Evolutionary conservation across 345 rosid species (phyloP).

Genomic region (Melaleuca alternifolia): DNA sequence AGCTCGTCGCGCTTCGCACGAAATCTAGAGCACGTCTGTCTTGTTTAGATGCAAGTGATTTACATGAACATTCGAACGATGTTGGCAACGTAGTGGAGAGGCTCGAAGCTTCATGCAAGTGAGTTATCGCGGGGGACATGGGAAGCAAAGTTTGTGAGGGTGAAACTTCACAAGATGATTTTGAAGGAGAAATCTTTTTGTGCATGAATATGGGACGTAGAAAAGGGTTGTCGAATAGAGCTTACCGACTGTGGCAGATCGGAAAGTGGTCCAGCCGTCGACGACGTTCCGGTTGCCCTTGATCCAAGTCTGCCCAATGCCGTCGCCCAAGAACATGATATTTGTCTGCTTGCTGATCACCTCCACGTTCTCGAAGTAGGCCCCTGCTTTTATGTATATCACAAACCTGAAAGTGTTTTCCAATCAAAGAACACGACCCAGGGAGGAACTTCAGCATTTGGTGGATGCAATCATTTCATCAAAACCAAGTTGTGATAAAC

Average conservation of each 20-base stretch:
- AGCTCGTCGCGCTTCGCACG: not conserved
- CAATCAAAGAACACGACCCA: not conserved
- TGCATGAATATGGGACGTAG: not conserved
- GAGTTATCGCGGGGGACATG: not conserved
- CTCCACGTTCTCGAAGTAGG: constrained; percentile 70
- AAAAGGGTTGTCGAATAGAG: not conserved
- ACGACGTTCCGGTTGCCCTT: constrained; percentile 45
- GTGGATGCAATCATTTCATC: not conserved
- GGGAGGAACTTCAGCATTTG: not conserved
- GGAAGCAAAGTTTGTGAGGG: not conserved
- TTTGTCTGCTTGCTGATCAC: constrained; percentile 42
- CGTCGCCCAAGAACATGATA: constrained; percentile 78
- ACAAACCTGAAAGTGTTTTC: constrained; percentile 37
- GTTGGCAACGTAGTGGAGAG: not conserved
- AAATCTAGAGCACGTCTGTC: not conserved
- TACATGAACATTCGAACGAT: no score
- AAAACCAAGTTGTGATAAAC: not conserved
- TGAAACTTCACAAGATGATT: not conserved
- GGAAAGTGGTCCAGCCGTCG: constrained; percentile 76
- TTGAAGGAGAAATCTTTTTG: not conserved
- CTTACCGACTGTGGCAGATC: constrained; percentile 87
- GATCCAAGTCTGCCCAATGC: constrained; percentile 64
- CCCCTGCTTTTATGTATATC: constrained; percentile 67
- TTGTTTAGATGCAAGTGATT: not conserved
- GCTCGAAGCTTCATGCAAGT: not conserved